Percentiles rank a stretch among this genome's conserved stretches.
Evolutionary conservation across 768 basidiomycete genomes (phyloP).

Genomic region (Podaxis sp.): DNA sequence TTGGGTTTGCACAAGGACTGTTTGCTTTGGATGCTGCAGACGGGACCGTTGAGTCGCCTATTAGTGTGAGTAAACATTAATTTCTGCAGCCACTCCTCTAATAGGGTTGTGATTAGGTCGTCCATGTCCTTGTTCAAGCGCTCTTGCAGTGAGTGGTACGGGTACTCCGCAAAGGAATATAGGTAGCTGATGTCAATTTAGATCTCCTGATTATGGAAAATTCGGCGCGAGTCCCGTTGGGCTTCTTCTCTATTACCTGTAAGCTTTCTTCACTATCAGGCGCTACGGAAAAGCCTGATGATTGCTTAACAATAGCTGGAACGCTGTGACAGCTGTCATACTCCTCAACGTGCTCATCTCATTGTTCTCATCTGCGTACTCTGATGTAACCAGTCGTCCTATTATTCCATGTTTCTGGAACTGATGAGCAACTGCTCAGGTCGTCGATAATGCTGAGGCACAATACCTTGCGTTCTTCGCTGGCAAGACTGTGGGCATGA

Average conservation of each 20-base stretch:
- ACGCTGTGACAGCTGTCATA: constrained; percentile 77
- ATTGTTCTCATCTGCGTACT: constrained; percentile 91
- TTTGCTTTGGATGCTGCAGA: constrained; percentile 92
- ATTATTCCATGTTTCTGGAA: neutral
- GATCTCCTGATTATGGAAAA: constrained; percentile 66
- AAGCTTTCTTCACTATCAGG: constrained; percentile 24
- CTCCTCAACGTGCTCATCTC: constrained; percentile 94
- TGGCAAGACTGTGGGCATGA: constrained; percentile 81
- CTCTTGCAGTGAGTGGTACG: constrained; percentile 63
- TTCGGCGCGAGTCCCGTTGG: constrained; percentile 54
- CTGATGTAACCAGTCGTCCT: constrained; percentile 57
- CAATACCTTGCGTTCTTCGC: constrained; percentile 93
- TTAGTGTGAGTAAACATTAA: constrained; percentile 36
- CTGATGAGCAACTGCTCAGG: constrained; percentile 36
- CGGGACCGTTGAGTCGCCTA: constrained; percentile 59
- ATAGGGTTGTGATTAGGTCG: constrained; percentile 40
- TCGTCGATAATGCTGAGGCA: constrained; percentile 82
- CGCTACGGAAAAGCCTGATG: neutral
- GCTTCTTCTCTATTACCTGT: constrained; percentile 80
- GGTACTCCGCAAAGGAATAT: neutral
- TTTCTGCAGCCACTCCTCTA: constrained; percentile 9
- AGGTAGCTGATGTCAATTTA: constrained; percentile 21
- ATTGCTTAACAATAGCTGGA: constrained; percentile 56
- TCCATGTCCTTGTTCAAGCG: constrained; percentile 76
- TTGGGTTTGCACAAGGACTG: constrained; percentile 86